Evolutionary conservation across 2,329 filamentous ascomycete species (phyloP).

Genomic region (Hortaea sp.): DNA sequence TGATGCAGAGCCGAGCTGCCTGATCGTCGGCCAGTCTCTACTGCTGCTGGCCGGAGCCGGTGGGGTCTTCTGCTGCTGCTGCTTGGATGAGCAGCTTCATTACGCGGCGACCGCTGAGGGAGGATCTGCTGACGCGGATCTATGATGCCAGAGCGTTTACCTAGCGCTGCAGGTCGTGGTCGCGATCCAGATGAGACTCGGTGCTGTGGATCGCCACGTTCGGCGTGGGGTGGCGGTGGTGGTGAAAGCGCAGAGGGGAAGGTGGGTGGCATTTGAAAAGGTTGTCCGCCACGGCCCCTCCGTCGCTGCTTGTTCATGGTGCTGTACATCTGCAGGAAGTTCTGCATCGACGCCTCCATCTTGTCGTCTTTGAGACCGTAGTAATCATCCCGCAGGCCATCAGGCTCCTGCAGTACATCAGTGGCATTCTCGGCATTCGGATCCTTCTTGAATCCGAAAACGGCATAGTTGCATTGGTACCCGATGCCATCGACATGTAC

Average conservation of each 20-base stretch:
- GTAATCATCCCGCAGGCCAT: constrained; percentile 71
- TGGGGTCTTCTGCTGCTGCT: not conserved
- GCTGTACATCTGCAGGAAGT: constrained; percentile 82
- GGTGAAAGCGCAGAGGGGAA: constrained; percentile 21
- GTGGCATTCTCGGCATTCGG: constrained; percentile 38
- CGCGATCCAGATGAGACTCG: not conserved
- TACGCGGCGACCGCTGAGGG: not conserved
- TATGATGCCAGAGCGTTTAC: not conserved
- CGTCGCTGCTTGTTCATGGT: constrained; percentile 19
- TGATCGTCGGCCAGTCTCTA: not conserved
- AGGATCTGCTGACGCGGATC: not conserved
- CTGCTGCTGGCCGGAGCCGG: too few relatives aligned
- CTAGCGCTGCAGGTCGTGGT: not conserved
- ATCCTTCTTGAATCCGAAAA: constrained; percentile 91
- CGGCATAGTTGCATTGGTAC: constrained; percentile 93
- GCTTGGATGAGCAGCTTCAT: not conserved
- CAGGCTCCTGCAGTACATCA: constrained; percentile 25
- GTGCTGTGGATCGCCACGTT: constrained; percentile 8
- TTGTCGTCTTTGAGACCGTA: constrained; percentile 94
- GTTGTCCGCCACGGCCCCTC: constrained; percentile 3
- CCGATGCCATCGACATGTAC: constrained; percentile 93
- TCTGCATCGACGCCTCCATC: constrained; percentile 95
- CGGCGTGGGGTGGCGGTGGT: constrained; percentile 9
- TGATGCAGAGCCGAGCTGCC: constrained; percentile 5
- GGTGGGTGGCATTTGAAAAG: constrained; percentile 21